Evolutionary conservation across 2,329 filamentous ascomycete genomes (phyloP), one percentile per base, ranked within the genome.

Genomic region (Fusarium multiceps): DNA sequence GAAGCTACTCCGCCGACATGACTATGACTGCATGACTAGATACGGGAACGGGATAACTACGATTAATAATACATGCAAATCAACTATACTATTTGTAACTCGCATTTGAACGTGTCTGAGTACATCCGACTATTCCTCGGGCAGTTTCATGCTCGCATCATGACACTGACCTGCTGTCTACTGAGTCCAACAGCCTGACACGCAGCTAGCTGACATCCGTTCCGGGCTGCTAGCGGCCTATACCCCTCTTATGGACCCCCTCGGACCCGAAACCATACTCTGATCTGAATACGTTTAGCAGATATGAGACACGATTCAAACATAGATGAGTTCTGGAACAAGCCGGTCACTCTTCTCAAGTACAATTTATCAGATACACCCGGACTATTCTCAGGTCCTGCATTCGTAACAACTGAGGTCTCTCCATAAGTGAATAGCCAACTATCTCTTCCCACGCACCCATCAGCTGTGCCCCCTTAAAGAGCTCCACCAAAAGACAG

Each of bases 11-110:
- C 21, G 30, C 40, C 48, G 54, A 48, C 40, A 75, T 41, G 66
- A 68, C 27, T 75, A 75, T 41, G 66, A 68, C 27, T 75, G 60
- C 72, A 72, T 65, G 72, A 74, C 49, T 69, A 69, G 41, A 64
- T 37, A 59, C 54, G 63, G 70, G 43, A 46, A 59, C 21, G 25
- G 23, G 47, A 20, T 49, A 41, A 16, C 56, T 57, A 63, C 47
- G 55, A 66, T 59, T 64, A 37, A 37, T 40, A 65, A 54, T 59
- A 64, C 30, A 59, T 37, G 61, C 40, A 27, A 51, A 60, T 63
- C 47, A 55, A 65, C 25, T 58, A 37, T 68, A 50, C 16, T 37
- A 23, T 53, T 23, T 27, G 47, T 55, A 41, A 47, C 37, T 30
- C 54, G 27, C 40, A 55, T 50, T 40, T 54, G 45, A 41, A 53